phyloP scores from a whole-genome alignment of 768 basidiomycete genomes.

The Trametes coccinea region DNA sequence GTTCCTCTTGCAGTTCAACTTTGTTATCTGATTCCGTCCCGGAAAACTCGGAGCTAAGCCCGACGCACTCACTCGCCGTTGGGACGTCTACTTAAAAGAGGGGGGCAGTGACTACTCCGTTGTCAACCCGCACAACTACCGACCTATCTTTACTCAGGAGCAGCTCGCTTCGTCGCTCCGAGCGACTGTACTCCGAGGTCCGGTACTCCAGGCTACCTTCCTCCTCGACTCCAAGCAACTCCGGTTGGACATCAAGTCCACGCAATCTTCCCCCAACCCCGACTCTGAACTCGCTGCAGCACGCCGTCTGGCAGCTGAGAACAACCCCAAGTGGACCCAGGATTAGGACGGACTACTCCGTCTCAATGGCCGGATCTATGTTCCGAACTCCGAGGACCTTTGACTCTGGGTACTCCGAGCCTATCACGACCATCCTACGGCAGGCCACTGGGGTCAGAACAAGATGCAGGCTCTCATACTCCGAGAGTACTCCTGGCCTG shows the following conservation, averaged over 20 bases:
- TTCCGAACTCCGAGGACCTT: not conserved
- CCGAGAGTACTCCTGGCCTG: not conserved
- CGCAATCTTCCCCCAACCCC: not conserved
- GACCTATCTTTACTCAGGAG: not conserved
- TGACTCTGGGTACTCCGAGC: not conserved
- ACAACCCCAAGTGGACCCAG: not conserved
- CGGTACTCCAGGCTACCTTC: not conserved
- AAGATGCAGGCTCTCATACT: not conserved
- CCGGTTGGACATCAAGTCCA: not conserved
- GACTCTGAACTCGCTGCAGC: not conserved
- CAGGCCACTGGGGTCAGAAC: not conserved
- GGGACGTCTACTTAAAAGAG: not conserved
- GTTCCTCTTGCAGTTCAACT: conserved; percentile 27
- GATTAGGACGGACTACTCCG: not conserved
- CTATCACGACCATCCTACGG: not conserved
- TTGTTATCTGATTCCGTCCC: not conserved
- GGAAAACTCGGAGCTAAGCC: not conserved
- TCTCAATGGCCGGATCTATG: not conserved
- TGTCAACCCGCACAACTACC: not conserved
- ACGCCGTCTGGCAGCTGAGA: not conserved
- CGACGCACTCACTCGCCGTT: not conserved
- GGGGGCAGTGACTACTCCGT: not conserved
- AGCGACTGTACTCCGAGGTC: not conserved
- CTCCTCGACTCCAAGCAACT: not conserved
- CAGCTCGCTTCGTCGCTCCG: not conserved